Conservation (phyloP, 139 green algal species). For the Zygnema circumcarinatum region DNA sequence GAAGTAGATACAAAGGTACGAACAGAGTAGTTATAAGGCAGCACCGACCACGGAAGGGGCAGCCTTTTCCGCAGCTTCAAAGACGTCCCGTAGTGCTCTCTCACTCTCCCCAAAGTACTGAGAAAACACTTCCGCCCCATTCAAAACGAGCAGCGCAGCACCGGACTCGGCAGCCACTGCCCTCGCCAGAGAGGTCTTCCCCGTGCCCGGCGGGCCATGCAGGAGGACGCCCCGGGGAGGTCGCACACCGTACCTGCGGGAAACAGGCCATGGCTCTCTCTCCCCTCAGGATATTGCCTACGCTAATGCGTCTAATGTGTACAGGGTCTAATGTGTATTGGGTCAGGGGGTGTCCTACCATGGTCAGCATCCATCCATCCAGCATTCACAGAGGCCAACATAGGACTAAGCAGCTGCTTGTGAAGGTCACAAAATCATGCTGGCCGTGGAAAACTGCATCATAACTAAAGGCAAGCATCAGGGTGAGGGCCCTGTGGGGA, state of each 20-base stretch:
- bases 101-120: slow-evolving; percentile 62
- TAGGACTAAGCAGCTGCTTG: too few relatives aligned
- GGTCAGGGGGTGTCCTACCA: not conserved
- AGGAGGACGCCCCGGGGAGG: slow-evolving; percentile 93
- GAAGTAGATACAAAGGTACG: too few relatives aligned
- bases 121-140: slow-evolving; percentile 78
- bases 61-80: slow-evolving; percentile 30
- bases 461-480: too few relatives aligned
- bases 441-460: too few relatives aligned
- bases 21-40: not conserved
- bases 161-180: slow-evolving; percentile 94
- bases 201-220: slow-evolving; percentile 90
- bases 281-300: too few relatives aligned
- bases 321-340: not conserved
- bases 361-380: not conserved
- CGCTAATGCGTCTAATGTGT: too few relatives aligned
- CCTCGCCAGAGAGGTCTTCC: slow-evolving; percentile 93
- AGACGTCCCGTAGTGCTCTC: slow-evolving; percentile 45
- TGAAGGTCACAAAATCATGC: too few relatives aligned
- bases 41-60: slow-evolving; percentile 39
- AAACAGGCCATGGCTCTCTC: slow-evolving; percentile 4
- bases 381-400: not conserved
- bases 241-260: slow-evolving; percentile 86
- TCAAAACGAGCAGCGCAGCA: slow-evolving; percentile 97
- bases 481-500: too few relatives aligned